These are phyloP conservation scores for Oryza officinalis DNA, from an alignment of 176 grass and related monocot genomes.

Conservation along the genomic window DNA sequence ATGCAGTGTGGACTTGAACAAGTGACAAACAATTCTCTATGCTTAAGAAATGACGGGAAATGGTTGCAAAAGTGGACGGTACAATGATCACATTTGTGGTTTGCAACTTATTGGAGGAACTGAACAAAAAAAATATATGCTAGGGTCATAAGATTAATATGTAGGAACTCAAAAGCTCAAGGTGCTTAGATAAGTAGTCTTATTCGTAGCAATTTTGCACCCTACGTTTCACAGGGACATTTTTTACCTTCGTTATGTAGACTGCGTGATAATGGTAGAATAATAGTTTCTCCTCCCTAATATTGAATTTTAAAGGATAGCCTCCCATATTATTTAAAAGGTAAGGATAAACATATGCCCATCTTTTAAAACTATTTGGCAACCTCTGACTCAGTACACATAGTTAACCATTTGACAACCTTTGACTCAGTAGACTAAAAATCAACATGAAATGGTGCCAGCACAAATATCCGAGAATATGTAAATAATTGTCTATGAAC, in stretches of 20 bases:
- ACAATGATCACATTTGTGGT: neutral
- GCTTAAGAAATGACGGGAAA: neutral
- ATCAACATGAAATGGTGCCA: neutral
- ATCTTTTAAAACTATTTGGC: neutral
- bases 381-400: neutral
- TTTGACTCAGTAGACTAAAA: slow-evolving; percentile 1
- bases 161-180: neutral
- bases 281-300: slow-evolving; percentile 11
- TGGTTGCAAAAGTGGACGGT: neutral
- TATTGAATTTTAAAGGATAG: neutral
- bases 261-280: neutral
- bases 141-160: neutral
- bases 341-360: neutral
- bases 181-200: neutral
- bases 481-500: neutral
- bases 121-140: slow-evolving; percentile 8
- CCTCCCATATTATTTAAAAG: neutral
- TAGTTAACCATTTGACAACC: slow-evolving; percentile 5
- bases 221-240: neutral
- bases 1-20: neutral
- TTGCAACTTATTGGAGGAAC: neutral
- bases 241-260: neutral
- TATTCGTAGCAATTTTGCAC: neutral
- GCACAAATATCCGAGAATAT: neutral
- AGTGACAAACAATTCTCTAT: neutral